Percentiles rank a stretch among this genome's conserved stretches.
Conservation (phyloP, 345 rosid species). For the Anastatica hierochuntica region DNA sequence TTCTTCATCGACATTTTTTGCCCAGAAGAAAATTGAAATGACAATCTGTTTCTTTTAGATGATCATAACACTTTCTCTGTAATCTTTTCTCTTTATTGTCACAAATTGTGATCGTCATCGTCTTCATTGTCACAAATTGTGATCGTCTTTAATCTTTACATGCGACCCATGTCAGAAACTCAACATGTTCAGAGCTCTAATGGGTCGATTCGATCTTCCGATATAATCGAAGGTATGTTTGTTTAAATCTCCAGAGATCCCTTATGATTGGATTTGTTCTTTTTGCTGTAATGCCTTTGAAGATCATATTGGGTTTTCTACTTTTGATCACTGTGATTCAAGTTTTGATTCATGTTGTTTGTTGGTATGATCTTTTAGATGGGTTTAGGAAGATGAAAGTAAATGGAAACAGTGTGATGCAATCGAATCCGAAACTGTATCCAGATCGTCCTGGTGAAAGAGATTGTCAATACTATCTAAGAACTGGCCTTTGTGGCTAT, state of each 20-base stretch:
- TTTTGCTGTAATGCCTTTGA: not conserved
- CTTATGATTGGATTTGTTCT: not conserved
- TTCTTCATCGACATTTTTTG: too few relatives aligned
- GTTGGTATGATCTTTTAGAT: conserved; percentile 26
- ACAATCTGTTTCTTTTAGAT: too few relatives aligned
- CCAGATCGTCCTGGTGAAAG: conserved; percentile 77
- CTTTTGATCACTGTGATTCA: conserved; percentile 1
- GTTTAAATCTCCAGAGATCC: conserved; percentile 9
- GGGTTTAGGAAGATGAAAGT: conserved; percentile 44
- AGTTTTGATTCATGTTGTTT: too few relatives aligned
- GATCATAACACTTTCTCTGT: not conserved
- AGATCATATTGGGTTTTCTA: not conserved
- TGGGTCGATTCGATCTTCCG: conserved; percentile 45
- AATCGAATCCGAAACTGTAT: conserved; percentile 32
- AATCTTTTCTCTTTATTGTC: not conserved
- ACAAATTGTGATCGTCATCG: conserved; percentile 4
- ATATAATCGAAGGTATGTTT: conserved; percentile 40
- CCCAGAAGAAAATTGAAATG: too few relatives aligned
- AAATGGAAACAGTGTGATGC: conserved; percentile 28
- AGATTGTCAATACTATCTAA: conserved; percentile 50
- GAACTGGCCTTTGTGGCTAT: conserved; percentile 65
- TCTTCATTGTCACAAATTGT: conserved; percentile 4
- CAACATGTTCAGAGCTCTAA: conserved; percentile 48
- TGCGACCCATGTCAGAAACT: conserved; percentile 67
- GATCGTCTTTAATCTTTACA: conserved; percentile 17